A percentile compares a stretch with the other conserved stretches of the same genome.
These are phyloP conservation scores for Rhizopogon parksii DNA, from an alignment of 1,284 basidiomycete genomes.

Conservation along the genomic window DNA sequence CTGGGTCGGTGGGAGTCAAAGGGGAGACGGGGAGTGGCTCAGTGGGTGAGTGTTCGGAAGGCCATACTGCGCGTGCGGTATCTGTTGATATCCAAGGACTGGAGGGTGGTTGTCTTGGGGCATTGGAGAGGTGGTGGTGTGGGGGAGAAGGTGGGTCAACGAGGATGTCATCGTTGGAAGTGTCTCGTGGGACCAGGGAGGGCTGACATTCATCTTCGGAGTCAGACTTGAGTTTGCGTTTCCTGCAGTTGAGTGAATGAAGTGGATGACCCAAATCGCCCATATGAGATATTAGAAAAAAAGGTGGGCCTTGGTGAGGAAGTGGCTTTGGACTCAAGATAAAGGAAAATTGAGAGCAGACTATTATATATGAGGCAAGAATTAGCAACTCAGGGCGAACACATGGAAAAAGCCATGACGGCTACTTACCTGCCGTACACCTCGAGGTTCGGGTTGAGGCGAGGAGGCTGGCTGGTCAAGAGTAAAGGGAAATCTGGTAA, in stretches of 20 bases:
- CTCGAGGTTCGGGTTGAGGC: conserved; percentile 3
- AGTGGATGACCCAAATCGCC: conserved; percentile 26
- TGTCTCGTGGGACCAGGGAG: conserved; percentile 9
- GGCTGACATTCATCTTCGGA: conserved; percentile 22
- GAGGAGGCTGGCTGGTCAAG: not conserved
- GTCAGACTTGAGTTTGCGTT: conserved; percentile 25
- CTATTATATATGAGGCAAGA: conserved; percentile 21
- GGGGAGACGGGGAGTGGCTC: conserved; percentile 27
- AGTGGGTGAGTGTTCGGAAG: conserved; percentile 20
- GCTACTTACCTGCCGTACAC: conserved; percentile 21
- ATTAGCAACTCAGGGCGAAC: conserved; percentile 26
- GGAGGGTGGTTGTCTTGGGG: conserved; percentile 24
- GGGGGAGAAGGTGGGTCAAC: conserved; percentile 15
- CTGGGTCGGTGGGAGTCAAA: conserved; percentile 17
- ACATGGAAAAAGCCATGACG: conserved; percentile 25
- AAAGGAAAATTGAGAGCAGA: conserved; percentile 12
- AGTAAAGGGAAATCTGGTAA: not conserved
- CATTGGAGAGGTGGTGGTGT: conserved; percentile 13
- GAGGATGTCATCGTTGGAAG: conserved; percentile 19
- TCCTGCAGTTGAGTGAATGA: conserved; percentile 27
- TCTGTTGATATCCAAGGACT: conserved; percentile 26
- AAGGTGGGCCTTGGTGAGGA: not conserved
- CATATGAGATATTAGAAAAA: conserved; percentile 12
- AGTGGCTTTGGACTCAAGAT: conserved; percentile 9
- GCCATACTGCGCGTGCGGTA: conserved; percentile 25